Evolutionary conservation across 805 yeast genomes (phyloP), one percentile per base, ranked within the genome.

Genomic region (Metschnikowia shivogae): DNA sequence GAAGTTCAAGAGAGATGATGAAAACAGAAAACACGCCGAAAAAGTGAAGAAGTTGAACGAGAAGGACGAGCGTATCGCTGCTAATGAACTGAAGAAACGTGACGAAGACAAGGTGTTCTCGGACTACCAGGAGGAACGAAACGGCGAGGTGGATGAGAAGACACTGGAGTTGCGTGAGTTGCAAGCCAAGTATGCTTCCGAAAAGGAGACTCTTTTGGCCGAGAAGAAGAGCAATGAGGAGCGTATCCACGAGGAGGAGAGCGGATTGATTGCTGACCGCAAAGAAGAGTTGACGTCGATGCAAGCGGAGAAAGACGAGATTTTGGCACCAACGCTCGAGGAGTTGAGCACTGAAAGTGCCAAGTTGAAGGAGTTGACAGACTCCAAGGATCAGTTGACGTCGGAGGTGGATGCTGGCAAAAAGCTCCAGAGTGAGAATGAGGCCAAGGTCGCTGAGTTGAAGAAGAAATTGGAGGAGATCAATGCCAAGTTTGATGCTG

Each of bases 221-320:
- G 73, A 77, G 58, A 72, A 78, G 58, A 66, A 65, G 53, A 76
- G 63, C 31, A 71, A 74, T 49, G 76, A 72, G 52, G 74, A 71
- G 37, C 63, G 64, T 43, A 66, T 78, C 39, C 71, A 66, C 44
- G 65, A 59, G 20, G 72, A 67, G 46, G 80, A 77, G 54, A 64
- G 61, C 3, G 74, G 59, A 20, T 67, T 72, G 50, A 73, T 72
- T 50, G 60, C 57, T n/a, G 73, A 61, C 36, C 71, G 82, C 56
- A 67, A 69, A 49, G 61, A 60, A 11, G 79, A 75, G 44, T 76
- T 77, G 58, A 64, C 62, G 13, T 70, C 69, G 32, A 64, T 78
- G 61, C 79, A 80, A 58, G 65, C 68, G 11, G 82, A 76, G 54
- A 72, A 73, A 53, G 82, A 79, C 54, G 78, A 67, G 45, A 73